phyloP scores from a whole-genome alignment of 441 rosid genomes.

The Mallotus japonicus region DNA sequence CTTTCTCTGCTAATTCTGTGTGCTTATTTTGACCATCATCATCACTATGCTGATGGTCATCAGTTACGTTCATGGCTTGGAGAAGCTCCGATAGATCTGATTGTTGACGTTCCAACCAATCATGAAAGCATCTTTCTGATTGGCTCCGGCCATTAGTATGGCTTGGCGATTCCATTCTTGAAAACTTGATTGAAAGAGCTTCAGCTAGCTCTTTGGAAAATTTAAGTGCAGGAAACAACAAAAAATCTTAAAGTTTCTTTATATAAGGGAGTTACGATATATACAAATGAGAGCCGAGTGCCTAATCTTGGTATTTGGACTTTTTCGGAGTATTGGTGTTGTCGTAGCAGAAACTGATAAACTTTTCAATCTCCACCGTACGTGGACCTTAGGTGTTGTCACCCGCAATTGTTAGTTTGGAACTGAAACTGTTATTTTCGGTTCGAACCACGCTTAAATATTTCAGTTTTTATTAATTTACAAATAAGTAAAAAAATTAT shows the following conservation, averaged over 20 bases:
- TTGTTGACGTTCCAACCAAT: constrained; percentile 46
- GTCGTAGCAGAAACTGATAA: neutral
- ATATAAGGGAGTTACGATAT: no score
- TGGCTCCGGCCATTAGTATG: neutral
- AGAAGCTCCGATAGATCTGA: constrained; percentile 33
- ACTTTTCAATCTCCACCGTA: neutral
- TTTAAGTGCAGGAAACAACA: neutral
- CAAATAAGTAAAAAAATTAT: no score
- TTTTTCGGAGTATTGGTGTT: neutral
- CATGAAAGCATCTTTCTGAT: constrained; percentile 26
- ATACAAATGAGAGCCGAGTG: no score
- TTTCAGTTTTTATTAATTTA: no score
- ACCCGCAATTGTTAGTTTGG: no score
- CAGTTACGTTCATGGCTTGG: constrained; percentile 14
- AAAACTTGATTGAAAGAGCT: no score
- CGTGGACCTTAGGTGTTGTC: no score
- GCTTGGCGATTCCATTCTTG: no score
- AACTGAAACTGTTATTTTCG: no score
- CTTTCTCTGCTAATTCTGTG: constrained; percentile 19
- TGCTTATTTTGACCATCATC: neutral
- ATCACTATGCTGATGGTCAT: neutral
- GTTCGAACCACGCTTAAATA: no score
- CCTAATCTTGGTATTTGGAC: neutral
- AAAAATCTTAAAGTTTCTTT: no score
- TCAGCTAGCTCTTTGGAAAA: no score